These are phyloP conservation scores for Dunaliella primolecta DNA, from an alignment of 139 green algal genomes.

Conservation along the genomic window DNA sequence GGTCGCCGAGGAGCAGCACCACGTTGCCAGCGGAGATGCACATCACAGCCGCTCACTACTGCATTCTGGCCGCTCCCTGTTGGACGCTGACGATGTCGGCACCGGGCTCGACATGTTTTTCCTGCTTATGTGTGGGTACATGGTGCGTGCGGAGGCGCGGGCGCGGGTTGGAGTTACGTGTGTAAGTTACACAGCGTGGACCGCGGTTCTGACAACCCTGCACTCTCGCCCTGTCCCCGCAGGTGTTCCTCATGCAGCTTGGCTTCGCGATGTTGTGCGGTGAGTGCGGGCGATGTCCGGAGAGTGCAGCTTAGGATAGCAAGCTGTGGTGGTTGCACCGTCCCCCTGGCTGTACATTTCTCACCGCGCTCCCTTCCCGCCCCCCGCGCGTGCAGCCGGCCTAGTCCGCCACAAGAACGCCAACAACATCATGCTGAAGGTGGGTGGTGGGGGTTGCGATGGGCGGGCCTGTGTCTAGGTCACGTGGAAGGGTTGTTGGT, in stretches of 20 bases:
- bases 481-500: no score
- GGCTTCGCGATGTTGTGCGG: conserved; percentile 71
- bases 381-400: conserved; percentile 36
- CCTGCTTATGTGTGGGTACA: conserved; percentile 51
- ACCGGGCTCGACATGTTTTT: conserved; percentile 43
- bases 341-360: neutral
- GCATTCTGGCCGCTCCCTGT: no score
- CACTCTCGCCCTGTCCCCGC: neutral
- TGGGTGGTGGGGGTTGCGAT: neutral
- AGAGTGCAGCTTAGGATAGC: no score
- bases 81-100: neutral
- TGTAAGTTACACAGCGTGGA: no score
- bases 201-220: no score
- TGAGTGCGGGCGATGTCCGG: no score
- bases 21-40: neutral
- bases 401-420: conserved; percentile 76
- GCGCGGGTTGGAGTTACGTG: no score
- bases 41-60: no score
- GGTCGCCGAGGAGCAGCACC: neutral
- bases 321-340: neutral
- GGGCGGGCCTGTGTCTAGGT: no score
- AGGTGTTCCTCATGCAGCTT: conserved; percentile 81
- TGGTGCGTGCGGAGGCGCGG: conserved; percentile 38
- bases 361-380: neutral
- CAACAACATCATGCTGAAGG: conserved; percentile 89